Base-by-base conservation (phyloP, 352 stramenopile species). In the Globisporangium barbulae region DNA sequence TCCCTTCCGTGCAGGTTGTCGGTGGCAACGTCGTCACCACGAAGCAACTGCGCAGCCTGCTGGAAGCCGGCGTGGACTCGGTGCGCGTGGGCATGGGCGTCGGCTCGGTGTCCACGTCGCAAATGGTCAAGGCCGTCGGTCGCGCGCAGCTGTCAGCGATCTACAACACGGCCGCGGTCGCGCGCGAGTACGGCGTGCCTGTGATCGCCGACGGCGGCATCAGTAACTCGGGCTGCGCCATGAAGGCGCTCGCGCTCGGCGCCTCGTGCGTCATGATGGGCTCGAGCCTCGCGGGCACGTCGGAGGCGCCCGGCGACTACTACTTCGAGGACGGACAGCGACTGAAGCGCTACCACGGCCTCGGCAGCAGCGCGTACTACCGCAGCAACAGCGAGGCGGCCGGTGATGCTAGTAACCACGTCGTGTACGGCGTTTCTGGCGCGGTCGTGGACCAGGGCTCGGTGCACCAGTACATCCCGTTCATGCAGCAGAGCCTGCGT, bases 201-300 rank as follows among this genome's bases (percentile, higher is more conserved):
- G 96, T 99, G 53, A 97, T 99, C 70, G 98, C 98, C 17, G 98
- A 99, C 71, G 98, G 98, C 53, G 98, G 98, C 60, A 98, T 99
- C 63, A 91, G 96, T 61, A 97, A 85, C 52, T 98, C 96, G 56
- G 97, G 96, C 41, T 93, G 98, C 63, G 98, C 98, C 57, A 98
- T 97, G 59, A 99, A 99, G 85, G 98, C 98, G 2, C 85, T 99
- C 13, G 84, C 81, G 12, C 78, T 99, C 8, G 97, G 97, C 37
- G 98, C 98, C 39, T 98, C 93, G 42, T 97, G 93, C 68, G 96
- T 99, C 47, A 99, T 99, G 97, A 99, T 99, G 96, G 98, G 98
- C 50, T 98, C 91, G 31, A 97, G 98, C 74, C 89, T 99, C 61
- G 98, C 98, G 8, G 98, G 81, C 50, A 99, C 97, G 12, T 94